phyloP scores from a whole-genome alignment of 2,329 filamentous ascomycete species.

The Clarireedia hainanense region DNA sequence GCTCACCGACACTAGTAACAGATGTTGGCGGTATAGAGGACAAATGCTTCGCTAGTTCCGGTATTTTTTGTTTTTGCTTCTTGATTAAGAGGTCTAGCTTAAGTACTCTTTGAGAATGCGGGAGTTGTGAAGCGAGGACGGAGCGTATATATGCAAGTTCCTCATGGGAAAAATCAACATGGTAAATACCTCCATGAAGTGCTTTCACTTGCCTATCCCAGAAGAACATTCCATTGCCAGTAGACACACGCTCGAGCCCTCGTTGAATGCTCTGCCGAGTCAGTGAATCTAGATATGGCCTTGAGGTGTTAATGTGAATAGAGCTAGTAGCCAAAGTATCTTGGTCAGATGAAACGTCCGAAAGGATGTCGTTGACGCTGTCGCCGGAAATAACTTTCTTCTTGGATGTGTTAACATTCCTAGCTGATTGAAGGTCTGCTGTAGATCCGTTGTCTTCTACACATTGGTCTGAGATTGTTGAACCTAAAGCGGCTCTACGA shows the following conservation, averaged over 20 bases:
- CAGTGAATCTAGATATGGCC: constrained; percentile 10
- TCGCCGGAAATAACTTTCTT: not conserved
- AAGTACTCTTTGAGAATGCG: not conserved
- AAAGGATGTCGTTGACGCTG: not conserved
- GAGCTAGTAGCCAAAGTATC: not conserved
- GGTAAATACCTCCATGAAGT: constrained; percentile 1
- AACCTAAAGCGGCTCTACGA: not conserved
- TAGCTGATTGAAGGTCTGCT: not conserved
- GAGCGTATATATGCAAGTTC: constrained; percentile 8
- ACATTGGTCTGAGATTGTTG: not conserved
- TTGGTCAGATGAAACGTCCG: not conserved
- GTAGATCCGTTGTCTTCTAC: not conserved
- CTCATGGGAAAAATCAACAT: constrained; percentile 17
- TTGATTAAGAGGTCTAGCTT: not conserved
- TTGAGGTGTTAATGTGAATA: not conserved
- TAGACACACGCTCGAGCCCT: constrained; percentile 6
- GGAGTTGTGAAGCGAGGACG: not conserved
- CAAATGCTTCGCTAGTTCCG: constrained; percentile 1
- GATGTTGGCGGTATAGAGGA: not conserved
- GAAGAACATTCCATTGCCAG: not conserved
- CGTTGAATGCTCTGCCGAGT: constrained; percentile 7
- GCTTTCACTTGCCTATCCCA: not conserved
- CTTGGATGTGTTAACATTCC: not conserved
- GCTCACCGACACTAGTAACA: constrained; percentile 36
- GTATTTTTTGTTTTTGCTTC: constrained; percentile 2